Conservation (phyloP, 2,329 filamentous ascomycete genomes). For the Geosmithia flava region DNA sequence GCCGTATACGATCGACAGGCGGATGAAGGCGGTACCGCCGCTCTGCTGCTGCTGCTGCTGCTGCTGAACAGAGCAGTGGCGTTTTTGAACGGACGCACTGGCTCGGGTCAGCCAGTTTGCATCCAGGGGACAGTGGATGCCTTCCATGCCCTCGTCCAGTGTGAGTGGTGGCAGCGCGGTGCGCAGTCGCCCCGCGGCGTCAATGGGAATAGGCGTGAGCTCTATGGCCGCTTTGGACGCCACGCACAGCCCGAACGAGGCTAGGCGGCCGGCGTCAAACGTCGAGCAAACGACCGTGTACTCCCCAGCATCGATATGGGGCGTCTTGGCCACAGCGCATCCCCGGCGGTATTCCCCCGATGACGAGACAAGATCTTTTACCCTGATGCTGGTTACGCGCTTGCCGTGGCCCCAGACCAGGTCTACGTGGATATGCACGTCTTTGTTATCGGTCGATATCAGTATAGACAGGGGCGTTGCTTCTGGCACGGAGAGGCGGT, state of each 20-base stretch:
- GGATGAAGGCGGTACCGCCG: constrained; percentile 29
- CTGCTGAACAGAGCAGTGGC: background rate
- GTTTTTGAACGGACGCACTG: constrained; percentile 14
- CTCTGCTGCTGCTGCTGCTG: background rate
- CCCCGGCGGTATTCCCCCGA: constrained; percentile 84
- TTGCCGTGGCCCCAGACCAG: constrained; percentile 67
- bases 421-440: constrained; percentile 73
- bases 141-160: constrained; percentile 29
- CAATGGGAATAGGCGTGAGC: constrained; percentile 51
- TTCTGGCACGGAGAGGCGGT: constrained; percentile 46
- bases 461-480: constrained; percentile 58
- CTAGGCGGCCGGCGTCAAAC: constrained; percentile 69
- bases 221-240: constrained; percentile 45
- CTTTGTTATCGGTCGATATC: constrained; percentile 52
- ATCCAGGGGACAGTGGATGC: constrained; percentile 24
- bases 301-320: constrained; percentile 50
- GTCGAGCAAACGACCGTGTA: constrained; percentile 90
- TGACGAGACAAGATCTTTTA: constrained; percentile 67
- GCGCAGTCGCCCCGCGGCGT: constrained; percentile 63
- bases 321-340: constrained; percentile 56
- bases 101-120: constrained; percentile 44
- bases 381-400: constrained; percentile 55
- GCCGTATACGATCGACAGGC: constrained; percentile 62
- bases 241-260: constrained; percentile 64
- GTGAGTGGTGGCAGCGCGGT: constrained; percentile 43